Percentiles rank a stretch among this genome's conserved stretches.
These are phyloP conservation scores for Emmonsiellopsis sp. DNA, from an alignment of 2,329 filamentous ascomycete species.

Conservation along the genomic window DNA sequence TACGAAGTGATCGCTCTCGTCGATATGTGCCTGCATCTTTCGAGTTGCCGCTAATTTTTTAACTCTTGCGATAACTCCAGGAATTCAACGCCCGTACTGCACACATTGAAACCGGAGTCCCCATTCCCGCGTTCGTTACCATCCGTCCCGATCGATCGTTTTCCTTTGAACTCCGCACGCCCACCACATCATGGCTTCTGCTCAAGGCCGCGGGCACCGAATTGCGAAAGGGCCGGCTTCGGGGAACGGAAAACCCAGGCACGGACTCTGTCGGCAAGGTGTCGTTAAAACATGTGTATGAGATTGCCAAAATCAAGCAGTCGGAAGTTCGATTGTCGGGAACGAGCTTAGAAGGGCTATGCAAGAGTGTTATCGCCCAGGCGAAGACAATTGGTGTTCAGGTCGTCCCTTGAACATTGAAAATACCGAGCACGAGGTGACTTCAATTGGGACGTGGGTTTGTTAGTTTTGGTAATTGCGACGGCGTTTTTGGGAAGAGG, in stretches of 20 bases:
- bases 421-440: no score
- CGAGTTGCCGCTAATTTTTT: not conserved
- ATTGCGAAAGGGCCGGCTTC: conserved; percentile 60
- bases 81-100: conserved; percentile 95
- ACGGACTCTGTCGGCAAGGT: conserved; percentile 73
- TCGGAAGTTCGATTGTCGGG: conserved; percentile 65
- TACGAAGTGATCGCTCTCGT: conserved; percentile 27
- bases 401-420: conserved; percentile 49
- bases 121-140: conserved; percentile 80
- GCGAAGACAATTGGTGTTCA: conserved; percentile 66
- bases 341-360: conserved; percentile 59
- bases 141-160: conserved; percentile 91
- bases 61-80: conserved; percentile 39
- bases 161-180: conserved; percentile 84
- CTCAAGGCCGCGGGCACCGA: conserved; percentile 72
- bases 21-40: not conserved
- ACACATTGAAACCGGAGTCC: conserved; percentile 71
- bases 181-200: conserved; percentile 84
- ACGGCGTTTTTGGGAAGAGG: not conserved
- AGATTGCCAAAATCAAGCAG: conserved; percentile 96
- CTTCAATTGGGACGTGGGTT: not conserved
- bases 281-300: conserved; percentile 90
- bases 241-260: conserved; percentile 65
- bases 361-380: conserved; percentile 64
- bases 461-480: not conserved